Conservation (phyloP, 768 basidiomycete genomes). For the Sarcodon sp. region DNA sequence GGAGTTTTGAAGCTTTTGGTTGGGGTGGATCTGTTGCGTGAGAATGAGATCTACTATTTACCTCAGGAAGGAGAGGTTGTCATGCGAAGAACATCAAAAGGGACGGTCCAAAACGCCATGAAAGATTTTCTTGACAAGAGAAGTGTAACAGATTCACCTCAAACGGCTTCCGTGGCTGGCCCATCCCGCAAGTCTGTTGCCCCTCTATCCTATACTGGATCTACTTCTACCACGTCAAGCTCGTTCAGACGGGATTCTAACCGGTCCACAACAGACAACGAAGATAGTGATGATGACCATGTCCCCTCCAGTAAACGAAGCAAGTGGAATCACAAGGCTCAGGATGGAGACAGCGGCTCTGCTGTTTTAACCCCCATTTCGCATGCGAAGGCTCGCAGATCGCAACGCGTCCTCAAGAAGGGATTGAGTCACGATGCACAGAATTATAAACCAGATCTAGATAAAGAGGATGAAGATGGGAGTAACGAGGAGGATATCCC, state of each 20-base stretch:
- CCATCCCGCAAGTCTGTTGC: not conserved
- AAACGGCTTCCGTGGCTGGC: not conserved
- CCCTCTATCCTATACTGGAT: constrained; percentile 9
- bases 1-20: constrained; percentile 47
- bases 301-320: constrained; percentile 15
- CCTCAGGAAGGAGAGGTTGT: constrained; percentile 34
- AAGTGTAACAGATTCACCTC: not conserved
- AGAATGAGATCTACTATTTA: constrained; percentile 54
- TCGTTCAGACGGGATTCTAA: not conserved
- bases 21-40: constrained; percentile 49
- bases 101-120: not conserved
- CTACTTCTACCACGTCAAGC: constrained; percentile 12
- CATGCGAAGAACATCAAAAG: constrained; percentile 5
- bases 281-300: constrained; percentile 15
- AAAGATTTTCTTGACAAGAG: not conserved
- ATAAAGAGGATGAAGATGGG: not conserved
- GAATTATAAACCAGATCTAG: not conserved
- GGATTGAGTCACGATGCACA: not conserved
- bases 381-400: not conserved
- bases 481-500: no score
- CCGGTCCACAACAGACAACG: constrained; percentile 11
- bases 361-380: not conserved
- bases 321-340: not conserved
- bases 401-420: not conserved
- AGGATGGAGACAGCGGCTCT: constrained; percentile 5